Evolutionary conservation across 2,329 filamentous ascomycete genomes (phyloP), one percentile per base, ranked within the genome.

Genomic region (Microcyclosporella mali): DNA sequence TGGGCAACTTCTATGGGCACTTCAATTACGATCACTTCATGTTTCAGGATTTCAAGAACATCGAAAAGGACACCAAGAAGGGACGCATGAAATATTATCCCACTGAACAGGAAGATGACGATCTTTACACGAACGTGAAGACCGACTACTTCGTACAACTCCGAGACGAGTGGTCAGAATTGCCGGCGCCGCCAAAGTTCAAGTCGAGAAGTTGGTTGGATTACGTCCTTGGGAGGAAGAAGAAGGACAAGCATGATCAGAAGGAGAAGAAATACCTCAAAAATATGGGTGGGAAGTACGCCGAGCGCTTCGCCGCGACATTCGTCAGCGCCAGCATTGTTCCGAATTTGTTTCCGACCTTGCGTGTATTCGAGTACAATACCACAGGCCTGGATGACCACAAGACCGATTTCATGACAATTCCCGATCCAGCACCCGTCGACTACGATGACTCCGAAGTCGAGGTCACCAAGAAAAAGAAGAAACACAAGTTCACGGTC

Each of bases 21-120:
- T 97, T 98, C 92, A 98, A 98, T 60, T 85, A 95, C 52, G 92
- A 98, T 57, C 92, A 98, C 64, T 98, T 98, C 66, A 77, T 97
- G 59, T 70, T 98, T 12, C 87, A 95, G 56, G 90, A 97, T 62
- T 86, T 81, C 44, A 74, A 84, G 31, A 78, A 94, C 1, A 74
- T 95, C 41, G 74, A 85, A 47, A 73, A 88, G 36, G 67, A 70
- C 18, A 66, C 71, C 1, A 63, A 66, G 46, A 61, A 66, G 28
- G 71, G 71, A 4, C 57, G 51, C 14, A 70, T 71, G 68, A 36
- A 27, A 10, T 10, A 15, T 11, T 31, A 31, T 9, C 18, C 18
- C 12, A 16, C 15, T 6, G 17, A 21, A 16, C 41, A 44, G 27
- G 45, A 55, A 11, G 52, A 53, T 27, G 45, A 70, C n/a, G 69